Evolutionary conservation across 495 filamentous ascomycete species (phyloP), one percentile per base, ranked within the genome.

Genomic region (Aspergillus sclerotiicarbonarius): DNA sequence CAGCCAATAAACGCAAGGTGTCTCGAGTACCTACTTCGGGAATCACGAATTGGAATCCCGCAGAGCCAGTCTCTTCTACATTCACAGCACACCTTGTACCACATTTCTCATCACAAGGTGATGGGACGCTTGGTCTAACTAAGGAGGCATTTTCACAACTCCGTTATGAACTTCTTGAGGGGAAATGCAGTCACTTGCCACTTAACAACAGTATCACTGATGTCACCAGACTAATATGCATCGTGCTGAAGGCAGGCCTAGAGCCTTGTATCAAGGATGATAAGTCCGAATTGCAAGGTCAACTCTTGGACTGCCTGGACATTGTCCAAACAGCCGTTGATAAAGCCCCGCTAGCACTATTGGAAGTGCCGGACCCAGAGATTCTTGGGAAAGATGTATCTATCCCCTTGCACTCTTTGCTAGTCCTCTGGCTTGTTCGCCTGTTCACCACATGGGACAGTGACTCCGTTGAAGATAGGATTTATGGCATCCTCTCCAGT

Each of bases 191-290:
- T 63, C 72, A 66, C 65, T 60, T 62, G 39, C 76, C 57, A 66
- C 77, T 79, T 6, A 83, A 87, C 57, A 84, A 90, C 52, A 84
- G 86, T 58, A 70, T 90, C 49, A 80, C 85, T 8, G 83, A 91
- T 67, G 90, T 93, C 60, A 85, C 89, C 67, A 87, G 90, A 71
- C 80, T 98, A 21, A 86, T 98, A 33, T 87, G 86, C 61, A 87
- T 96, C 58, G 87, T 95, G 61, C 80, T 90, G 50, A 85, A 89
- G 63, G 90, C 90, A 45, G 89, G 92, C 19, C 71, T 98, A 3
- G 90, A 90, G 54, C 76, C 77, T 35, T 77, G 87, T 39, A 60
- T 69, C 19, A 75, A 78, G 58, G 79, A 88, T 61, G 82, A 88
- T 47, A 53, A 30, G 21, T 48, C 51, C 58, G 82, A 86, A 18